Conservation (phyloP, 148 eudicot genomes). For the Camellia sinensis region DNA sequence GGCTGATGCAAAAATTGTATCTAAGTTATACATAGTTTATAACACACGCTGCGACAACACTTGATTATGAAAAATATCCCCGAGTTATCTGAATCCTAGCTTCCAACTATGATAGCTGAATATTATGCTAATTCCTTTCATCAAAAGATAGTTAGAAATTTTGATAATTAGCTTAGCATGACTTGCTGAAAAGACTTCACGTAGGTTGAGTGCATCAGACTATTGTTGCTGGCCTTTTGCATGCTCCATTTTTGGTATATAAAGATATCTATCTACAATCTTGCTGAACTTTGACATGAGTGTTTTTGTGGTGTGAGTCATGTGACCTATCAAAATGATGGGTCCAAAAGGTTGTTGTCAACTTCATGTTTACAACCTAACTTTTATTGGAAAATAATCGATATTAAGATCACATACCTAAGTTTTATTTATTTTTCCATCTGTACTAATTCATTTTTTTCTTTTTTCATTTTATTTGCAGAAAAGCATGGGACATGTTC, state of each 20-base stretch:
- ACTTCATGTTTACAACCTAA: not conserved
- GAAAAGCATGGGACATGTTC: constrained; percentile 96
- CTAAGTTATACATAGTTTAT: not conserved
- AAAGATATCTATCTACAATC: not conserved
- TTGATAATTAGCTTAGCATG: not conserved
- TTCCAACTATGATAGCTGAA: not conserved
- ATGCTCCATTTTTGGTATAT: not conserved
- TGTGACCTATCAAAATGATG: not conserved
- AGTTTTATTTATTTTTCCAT: not conserved
- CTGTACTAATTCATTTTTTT: constrained; percentile 1
- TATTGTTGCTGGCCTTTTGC: no score
- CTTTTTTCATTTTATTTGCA: constrained; percentile 36
- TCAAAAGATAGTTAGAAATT: not conserved
- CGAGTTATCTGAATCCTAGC: not conserved
- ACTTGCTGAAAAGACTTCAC: constrained; percentile 3
- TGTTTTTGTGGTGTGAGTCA: not conserved
- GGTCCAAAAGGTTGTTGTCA: not conserved
- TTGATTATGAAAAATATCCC: not conserved
- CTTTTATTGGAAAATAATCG: not conserved
- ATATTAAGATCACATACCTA: not conserved
- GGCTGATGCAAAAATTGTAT: not conserved
- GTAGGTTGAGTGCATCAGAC: constrained; percentile 1
- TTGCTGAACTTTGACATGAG: not conserved
- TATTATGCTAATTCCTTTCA: not conserved
- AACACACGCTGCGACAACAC: not conserved